Base-by-base conservation (phyloP, 2,329 filamentous ascomycete species). In the Helicocarpus griseus region DNA sequence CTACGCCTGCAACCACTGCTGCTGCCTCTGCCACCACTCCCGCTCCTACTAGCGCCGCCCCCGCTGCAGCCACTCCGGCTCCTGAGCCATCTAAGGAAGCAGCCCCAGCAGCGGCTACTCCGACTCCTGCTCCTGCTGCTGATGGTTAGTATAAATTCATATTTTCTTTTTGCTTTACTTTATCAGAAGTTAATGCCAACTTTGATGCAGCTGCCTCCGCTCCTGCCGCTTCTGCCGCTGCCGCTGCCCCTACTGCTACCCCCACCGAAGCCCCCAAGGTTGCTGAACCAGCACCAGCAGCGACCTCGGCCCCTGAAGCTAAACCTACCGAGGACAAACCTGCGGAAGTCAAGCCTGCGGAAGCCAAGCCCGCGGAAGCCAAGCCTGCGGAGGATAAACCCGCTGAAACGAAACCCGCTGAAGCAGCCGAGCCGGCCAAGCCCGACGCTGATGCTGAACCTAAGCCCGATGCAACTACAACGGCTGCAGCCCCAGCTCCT, bases 1-100 rank as follows among this genome's bases (percentile, higher is more conserved):
- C 14, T 3, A 39, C 55, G 7, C 50, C 49, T 28, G 36, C 49
- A 59, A 61, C 17, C 55, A 56, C 8, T 29, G 50, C 5, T 39
- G 31, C 21, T 50, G 51, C 35, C 52, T 57, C 53, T 65, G 70
- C 13, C 61, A 75, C 56, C 74, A 47, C 41, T 14, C 29, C 40
- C 7, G 51, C 35, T 53, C 58, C 53, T 65, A 70, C 13, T 61
- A 75, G 56, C 74, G 50, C 41, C 17, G 39, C 40, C 7, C 17
- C 29, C 14, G 49, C 49, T 43, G 36, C 49, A 13, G 41, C 31
- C 1, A 13, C 21, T 43, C n/a, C n/a, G n/a, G n/a, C n/a, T n/a
- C n/a, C n/a, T n/a, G n/a, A n/a, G n/a, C n/a, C n/a, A n/a, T n/a
- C n/a, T n/a, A n/a, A n/a, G n/a, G n/a, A n/a, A n/a, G n/a, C n/a